Evolutionary conservation across 176 grass and related monocot species (phyloP), one percentile per base, ranked within the genome.

Genomic region (Ensete ventricosum): DNA sequence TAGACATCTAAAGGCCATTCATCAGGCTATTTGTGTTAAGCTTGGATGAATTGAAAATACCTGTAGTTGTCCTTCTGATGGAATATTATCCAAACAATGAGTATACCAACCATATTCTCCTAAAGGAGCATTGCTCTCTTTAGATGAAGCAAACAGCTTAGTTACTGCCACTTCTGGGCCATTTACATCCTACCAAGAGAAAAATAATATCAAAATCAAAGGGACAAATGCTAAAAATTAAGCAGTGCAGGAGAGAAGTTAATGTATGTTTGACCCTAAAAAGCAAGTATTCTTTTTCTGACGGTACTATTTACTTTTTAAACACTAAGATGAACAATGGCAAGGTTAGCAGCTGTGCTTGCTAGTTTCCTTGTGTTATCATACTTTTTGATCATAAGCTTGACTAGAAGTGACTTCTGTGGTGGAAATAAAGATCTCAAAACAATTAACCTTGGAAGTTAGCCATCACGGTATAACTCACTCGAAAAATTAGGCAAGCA

Each of bases 91-190:
- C 78, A 95, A 84, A 77, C 91, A 94, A 66, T 70, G 57, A n/a
- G 73, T 60, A 67, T 69, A 64, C 9, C 86, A 91, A 69, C 78
- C 86, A 78, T 84, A 91, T 77, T 81, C 58, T 14, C 74, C 80
- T 54, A 81, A 77, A 65, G 77, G 80, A 76, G 50, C 2, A 14
- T 63, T 79, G 55, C 50, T 86, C 73, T 82, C 85, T 69, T 91
- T 99, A 55, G 76, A 83, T 7, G 91, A 94, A 58, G 96, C 86
- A 75, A 99, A 99, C 29, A 99, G 78, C 82, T 89, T 99, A 62
- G 91, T 89, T 69, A 99, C 88, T 74, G 88, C 90, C 91, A 94
- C 84, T 84, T 94, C 96, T 78, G 88, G 88, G 76, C 96, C 86
- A 83, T 91, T 79, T 73, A 54, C 57, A 68, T 94, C 91, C 95